These are phyloP conservation scores for Plectosphaerella plurivora DNA, from an alignment of 2,329 filamentous ascomycete species.

Conservation along the genomic window DNA sequence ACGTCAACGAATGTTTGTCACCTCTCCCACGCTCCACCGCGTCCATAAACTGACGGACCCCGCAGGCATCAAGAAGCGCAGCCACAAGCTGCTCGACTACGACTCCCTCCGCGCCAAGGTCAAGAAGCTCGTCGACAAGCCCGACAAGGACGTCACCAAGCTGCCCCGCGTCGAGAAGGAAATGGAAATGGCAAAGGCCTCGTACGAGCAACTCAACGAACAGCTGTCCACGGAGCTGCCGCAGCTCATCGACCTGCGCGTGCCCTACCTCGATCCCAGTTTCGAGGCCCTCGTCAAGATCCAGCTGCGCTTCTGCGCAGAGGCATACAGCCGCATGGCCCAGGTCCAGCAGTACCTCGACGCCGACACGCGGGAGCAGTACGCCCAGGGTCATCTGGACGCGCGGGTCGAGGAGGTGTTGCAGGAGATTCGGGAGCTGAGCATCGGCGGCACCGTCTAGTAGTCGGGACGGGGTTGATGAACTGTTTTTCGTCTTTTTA, in stretches of 20 bases:
- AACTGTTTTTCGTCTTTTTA: background rate
- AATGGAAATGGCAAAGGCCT: constrained; percentile 85
- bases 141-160: constrained; percentile 97
- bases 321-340: constrained; percentile 96
- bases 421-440: constrained; percentile 94
- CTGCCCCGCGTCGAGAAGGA: constrained; percentile 95
- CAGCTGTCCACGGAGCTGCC: constrained; percentile 90
- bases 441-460: constrained; percentile 69
- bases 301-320: constrained; percentile 93
- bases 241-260: constrained; percentile 91
- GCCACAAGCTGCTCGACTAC: constrained; percentile 98
- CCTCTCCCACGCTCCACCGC: background rate
- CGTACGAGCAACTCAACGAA: constrained; percentile 96
- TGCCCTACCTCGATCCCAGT: constrained; percentile 93
- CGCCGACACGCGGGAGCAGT: constrained; percentile 91
- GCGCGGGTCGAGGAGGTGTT: constrained; percentile 89
- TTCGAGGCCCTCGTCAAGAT: constrained; percentile 99
- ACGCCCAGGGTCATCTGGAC: constrained; percentile 89
- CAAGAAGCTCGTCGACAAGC: constrained; percentile 95
- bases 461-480: constrained; percentile 23
- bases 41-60: background rate
- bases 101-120: constrained; percentile 93
- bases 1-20: constrained; percentile 86
- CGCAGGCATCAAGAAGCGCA: constrained; percentile 92
- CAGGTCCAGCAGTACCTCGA: constrained; percentile 99